A percentile compares a stretch with the other conserved stretches of the same genome.
Conservation (phyloP, 1,139 yeast species). For the Nakaseomyces delphensis region DNA sequence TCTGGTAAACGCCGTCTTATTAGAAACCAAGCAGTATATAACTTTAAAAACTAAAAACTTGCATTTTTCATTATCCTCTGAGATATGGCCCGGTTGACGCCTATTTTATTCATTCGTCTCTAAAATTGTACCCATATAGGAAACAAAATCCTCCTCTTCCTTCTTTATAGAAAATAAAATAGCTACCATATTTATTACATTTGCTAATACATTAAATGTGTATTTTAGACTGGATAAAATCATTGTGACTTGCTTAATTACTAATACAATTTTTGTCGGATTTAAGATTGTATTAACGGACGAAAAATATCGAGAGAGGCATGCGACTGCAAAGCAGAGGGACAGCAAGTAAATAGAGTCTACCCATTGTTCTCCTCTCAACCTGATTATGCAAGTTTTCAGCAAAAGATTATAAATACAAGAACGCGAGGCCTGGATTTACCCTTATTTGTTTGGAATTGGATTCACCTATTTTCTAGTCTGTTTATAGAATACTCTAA, state of each 20-base stretch:
- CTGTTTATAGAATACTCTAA: no score
- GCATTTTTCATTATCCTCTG: no score
- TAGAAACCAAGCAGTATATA: neutral
- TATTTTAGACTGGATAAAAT: no score
- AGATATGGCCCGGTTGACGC: no score
- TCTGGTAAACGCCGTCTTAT: conserved; percentile 47
- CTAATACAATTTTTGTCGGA: neutral
- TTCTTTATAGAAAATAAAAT: no score
- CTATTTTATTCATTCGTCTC: neutral
- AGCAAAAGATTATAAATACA: neutral
- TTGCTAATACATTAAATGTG: no score
- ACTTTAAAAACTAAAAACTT: neutral
- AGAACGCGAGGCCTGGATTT: neutral
- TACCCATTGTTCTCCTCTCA: neutral
- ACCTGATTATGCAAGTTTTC: neutral
- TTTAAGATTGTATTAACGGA: conserved; percentile 2
- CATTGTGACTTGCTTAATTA: no score
- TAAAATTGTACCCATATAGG: no score
- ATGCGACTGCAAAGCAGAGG: neutral
- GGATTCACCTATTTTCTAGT: no score
- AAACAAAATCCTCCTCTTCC: no score
- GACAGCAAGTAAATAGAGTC: no score
- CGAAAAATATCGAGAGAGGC: neutral
- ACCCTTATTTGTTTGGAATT: neutral
- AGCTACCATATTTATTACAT: no score